Percentiles rank a stretch among this genome's conserved stretches.
phyloP scores from a whole-genome alignment of 2,329 filamentous ascomycete species.

The Myriosclerotinia scirpicola region DNA sequence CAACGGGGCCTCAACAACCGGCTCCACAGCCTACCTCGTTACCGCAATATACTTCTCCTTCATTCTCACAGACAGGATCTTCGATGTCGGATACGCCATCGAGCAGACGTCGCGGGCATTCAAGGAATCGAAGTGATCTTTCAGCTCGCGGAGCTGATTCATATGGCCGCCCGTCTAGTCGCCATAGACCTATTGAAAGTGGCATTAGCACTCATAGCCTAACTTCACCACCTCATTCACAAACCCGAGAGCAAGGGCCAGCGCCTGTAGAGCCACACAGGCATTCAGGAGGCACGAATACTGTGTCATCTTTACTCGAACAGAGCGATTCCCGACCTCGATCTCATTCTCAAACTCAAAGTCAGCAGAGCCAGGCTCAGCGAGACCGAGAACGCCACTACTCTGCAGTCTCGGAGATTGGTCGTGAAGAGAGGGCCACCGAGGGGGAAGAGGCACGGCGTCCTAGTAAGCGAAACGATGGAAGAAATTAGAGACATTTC shows the following conservation, averaged over 20 bases:
- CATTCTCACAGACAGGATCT: constrained; percentile 55
- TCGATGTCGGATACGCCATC: constrained; percentile 54
- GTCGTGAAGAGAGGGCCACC: constrained; percentile 29
- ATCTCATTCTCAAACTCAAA: constrained; percentile 31
- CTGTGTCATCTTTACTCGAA: constrained; percentile 39
- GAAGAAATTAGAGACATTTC: constrained; percentile 40
- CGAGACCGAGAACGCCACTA: constrained; percentile 22
- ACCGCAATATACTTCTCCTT: constrained; percentile 52
- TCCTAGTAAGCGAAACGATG: constrained; percentile 39
- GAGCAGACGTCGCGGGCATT: constrained; percentile 58
- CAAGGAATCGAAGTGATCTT: constrained; percentile 64
- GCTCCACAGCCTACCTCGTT: constrained; percentile 49
- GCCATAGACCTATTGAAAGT: constrained; percentile 41
- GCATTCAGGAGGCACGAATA: constrained; percentile 35
- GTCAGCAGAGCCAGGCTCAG: constrained; percentile 33
- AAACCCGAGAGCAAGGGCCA: constrained; percentile 27
- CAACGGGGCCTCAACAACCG: constrained; percentile 54
- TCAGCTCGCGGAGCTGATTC: constrained; percentile 41
- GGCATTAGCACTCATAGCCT: constrained; percentile 32
- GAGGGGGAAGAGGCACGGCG: constrained; percentile 38
- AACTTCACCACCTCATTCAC: constrained; percentile 30
- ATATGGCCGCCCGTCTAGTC: constrained; percentile 45
- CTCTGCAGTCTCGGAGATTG: constrained; percentile 18
- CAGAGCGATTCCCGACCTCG: constrained; percentile 35
- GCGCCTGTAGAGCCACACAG: constrained; percentile 31